phyloP scores from a whole-genome alignment of 306 rosid species.

The apple (Malus domestica) region ASM211411v1 NC_041803.1:22889001-22889500 shows the following conservation, averaged over 20 bases:
- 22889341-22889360: not conserved
- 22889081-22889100: not conserved
- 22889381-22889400: not conserved
- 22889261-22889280: not conserved
- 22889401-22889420: not conserved
- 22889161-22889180: constrained; percentile 97
- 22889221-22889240: constrained; percentile 56
- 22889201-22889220: constrained; percentile 91
- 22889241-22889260: not conserved
- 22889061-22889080: not conserved
- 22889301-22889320: not conserved
- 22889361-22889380: not conserved
- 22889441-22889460: not conserved
- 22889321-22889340: not conserved
- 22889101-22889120: not conserved
- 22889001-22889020: not conserved
- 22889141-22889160: constrained; percentile 90
- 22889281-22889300: not conserved
- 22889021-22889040: not conserved
- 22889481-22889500: not conserved
- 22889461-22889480: not conserved
- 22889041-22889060: not conserved
- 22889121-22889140: not conserved
- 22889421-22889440: not conserved
- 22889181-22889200: constrained; percentile 97